Conservation (phyloP, 352 stramenopile species). For the Phytopythium aichiense region DNA sequence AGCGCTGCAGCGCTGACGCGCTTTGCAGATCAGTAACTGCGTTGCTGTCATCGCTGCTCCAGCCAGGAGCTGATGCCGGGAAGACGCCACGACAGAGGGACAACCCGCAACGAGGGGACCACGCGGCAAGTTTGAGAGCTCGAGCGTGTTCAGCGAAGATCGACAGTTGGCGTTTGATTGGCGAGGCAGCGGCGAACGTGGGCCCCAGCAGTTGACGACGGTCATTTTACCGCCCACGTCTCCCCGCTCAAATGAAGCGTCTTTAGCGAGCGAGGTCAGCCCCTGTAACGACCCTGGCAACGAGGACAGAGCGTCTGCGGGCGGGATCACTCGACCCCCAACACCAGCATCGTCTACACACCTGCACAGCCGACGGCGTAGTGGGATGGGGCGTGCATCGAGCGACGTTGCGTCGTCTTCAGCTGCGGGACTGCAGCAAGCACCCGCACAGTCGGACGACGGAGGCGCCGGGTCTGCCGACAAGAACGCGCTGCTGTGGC, state of each 20-base stretch:
- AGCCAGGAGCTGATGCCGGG: too few species aligned
- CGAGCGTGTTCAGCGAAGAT: constrained; percentile 32
- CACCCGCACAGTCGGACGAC: constrained; percentile 2
- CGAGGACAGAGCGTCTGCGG: not conserved
- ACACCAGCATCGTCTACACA: not conserved
- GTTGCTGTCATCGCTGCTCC: too few species aligned
- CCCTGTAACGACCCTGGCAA: constrained; percentile 1
- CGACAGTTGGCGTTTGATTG: constrained; percentile 14
- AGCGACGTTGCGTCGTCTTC: constrained; percentile 58
- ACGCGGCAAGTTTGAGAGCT: constrained; percentile 19
- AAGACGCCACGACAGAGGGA: constrained; percentile 20
- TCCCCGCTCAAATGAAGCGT: constrained; percentile 1
- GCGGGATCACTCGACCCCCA: not conserved
- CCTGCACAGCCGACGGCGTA: constrained; percentile 4
- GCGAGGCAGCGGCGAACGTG: not conserved
- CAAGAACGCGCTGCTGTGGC: constrained; percentile 64
- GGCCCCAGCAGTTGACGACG: not conserved
- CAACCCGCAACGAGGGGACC: constrained; percentile 19
- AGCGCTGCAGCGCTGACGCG: too few species aligned
- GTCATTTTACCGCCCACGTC: not conserved
- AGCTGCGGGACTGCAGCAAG: not conserved
- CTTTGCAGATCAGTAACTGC: too few species aligned
- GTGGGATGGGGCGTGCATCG: constrained; percentile 14
- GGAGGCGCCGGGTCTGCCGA: constrained; percentile 31
- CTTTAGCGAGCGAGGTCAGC: constrained; percentile 2